Evolutionary conservation across 2,329 filamentous ascomycete species (phyloP).

Genomic region (Shiraia bambusicola): DNA sequence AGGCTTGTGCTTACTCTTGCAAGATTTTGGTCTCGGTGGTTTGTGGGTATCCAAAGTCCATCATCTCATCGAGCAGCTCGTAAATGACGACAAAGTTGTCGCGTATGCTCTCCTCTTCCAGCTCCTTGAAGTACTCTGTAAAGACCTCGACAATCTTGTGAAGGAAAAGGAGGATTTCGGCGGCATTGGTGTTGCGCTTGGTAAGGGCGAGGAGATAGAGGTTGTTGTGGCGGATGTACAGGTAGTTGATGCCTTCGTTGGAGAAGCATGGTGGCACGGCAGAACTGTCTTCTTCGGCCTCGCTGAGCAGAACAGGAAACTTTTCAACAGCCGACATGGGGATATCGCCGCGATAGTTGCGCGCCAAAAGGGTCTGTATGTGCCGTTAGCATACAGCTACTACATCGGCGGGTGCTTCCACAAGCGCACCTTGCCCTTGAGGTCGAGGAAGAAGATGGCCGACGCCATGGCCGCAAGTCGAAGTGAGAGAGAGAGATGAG

Average conservation of each 20-base stretch:
- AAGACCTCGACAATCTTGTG: slow-evolving; percentile 99
- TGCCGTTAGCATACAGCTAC: slow-evolving; percentile 31
- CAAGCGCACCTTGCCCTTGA: slow-evolving; percentile 91
- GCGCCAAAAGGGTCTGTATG: slow-evolving; percentile 85
- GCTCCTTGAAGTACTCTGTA: slow-evolving; percentile 98
- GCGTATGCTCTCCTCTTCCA: slow-evolving; percentile 97
- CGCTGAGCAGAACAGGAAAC: slow-evolving; percentile 91
- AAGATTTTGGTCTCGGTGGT: slow-evolving; percentile 98
- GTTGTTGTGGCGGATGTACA: slow-evolving; percentile 99
- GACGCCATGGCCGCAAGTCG: slow-evolving; percentile 73
- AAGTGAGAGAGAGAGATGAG: neutral
- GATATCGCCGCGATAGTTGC: slow-evolving; percentile 97
- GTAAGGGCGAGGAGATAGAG: slow-evolving; percentile 96
- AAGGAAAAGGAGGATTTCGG: slow-evolving; percentile 96
- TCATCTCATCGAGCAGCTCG: slow-evolving; percentile 98
- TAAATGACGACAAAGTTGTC: slow-evolving; percentile 99
- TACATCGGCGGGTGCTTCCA: slow-evolving; percentile 17
- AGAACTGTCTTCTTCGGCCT: slow-evolving; percentile 98
- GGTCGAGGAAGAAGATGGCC: slow-evolving; percentile 95
- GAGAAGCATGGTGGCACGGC: slow-evolving; percentile 97
- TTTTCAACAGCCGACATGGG: slow-evolving; percentile 99
- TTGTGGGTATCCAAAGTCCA: slow-evolving; percentile 99
- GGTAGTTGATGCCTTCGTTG: slow-evolving; percentile 98
- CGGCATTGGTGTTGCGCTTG: slow-evolving; percentile 98
- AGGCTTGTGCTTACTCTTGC: slow-evolving; percentile 65